Evolutionary conservation across 768 basidiomycete genomes (phyloP), one percentile per base, ranked within the genome.

Genomic region (Macrocybe gigantea): DNA sequence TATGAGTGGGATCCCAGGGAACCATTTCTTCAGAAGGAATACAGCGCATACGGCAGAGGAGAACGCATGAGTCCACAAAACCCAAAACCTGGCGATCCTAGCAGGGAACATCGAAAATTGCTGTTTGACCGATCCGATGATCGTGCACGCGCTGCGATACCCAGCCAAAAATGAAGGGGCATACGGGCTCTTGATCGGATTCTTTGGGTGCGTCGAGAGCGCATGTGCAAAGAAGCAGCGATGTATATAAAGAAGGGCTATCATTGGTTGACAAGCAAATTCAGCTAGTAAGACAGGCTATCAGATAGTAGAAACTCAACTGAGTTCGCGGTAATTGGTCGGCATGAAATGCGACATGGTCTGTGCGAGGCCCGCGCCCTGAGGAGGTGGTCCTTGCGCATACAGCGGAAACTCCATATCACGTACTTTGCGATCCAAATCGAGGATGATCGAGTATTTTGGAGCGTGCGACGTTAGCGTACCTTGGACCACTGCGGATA

Each of bases 341-440:
- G 86, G 82, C 86, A 88, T 88, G 56, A 78, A 86, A 60, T 82
- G 77, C 33, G 75, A 78, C 86, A 88, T 88, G 6, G 80, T 79
- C 58, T 80, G 68, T 7, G 73, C 68, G 8, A 88, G 66, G 2
- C 78, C 77, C 1, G 66, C 66, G 6, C 77, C 75, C 51, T 72
- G 60, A 1, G 77, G 74, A 0, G 75, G 69, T 0, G 70, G 50
- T 3, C 73, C 77, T 44, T 77, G 72, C 0, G 83, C 77, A 59
- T 84, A 86, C 41, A 64, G 66, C 6, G 86, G 86, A 5, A 88
- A 51, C 15, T 78, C 75, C 80, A 84, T 80, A 55, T 85, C 82
- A 40, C 78, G 80, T 31, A 82, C 73, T 56, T 78, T 82, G n/a
- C 79, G 72, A 58, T 85, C 82, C 6, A 85, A 69, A 36, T 84